A percentile compares a stretch with the other conserved stretches of the same genome.
phyloP scores from a whole-genome alignment of 345 rosid species.

The Eucalyptus tenuipes region DNA sequence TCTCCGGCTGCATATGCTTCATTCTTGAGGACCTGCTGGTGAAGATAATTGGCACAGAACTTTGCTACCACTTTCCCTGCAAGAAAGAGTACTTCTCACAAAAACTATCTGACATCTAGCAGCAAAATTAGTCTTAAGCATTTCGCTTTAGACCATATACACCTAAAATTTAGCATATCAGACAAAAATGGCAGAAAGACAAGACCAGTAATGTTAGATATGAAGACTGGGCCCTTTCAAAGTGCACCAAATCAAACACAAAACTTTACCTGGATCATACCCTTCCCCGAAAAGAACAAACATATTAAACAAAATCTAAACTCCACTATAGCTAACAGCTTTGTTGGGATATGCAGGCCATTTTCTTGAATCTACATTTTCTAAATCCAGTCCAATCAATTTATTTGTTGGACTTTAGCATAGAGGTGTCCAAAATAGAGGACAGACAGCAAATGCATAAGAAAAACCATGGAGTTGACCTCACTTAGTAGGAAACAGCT shows the following conservation, averaged over 20 bases:
- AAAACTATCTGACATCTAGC: neutral
- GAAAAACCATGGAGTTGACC: neutral
- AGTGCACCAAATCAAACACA: neutral
- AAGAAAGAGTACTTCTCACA: neutral
- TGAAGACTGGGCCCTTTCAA: neutral
- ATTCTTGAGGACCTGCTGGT: conserved; percentile 62
- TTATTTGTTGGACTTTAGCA: neutral
- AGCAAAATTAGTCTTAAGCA: neutral
- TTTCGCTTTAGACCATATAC: neutral
- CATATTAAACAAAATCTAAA: neutral
- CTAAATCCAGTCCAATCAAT: neutral
- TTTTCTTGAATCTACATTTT: neutral
- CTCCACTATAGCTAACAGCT: neutral
- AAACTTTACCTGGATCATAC: neutral
- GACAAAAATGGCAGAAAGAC: neutral
- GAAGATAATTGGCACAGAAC: conserved; percentile 87
- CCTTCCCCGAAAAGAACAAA: neutral
- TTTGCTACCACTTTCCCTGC: conserved; percentile 92
- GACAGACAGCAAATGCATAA: neutral
- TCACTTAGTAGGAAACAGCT: neutral
- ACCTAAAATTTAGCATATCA: neutral
- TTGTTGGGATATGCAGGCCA: neutral
- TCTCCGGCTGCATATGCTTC: conserved; percentile 75
- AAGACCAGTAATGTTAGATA: neutral
- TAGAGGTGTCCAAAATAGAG: neutral